Percentiles rank a stretch among this genome's conserved stretches.
Evolutionary conservation across 1,284 basidiomycete species (phyloP).

Genomic region (Malassezia pachydermatis): DNA sequence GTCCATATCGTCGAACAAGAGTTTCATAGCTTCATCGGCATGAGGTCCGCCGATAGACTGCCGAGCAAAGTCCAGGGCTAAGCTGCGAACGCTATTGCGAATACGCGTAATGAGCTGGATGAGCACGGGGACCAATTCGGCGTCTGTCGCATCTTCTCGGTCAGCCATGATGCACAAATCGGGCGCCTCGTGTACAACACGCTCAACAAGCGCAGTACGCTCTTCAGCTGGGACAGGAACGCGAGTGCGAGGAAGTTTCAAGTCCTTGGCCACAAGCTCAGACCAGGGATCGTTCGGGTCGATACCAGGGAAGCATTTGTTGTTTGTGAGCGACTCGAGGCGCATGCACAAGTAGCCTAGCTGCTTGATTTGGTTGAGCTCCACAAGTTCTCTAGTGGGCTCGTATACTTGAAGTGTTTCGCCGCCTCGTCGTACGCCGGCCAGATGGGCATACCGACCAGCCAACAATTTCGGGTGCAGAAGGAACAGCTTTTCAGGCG

Average conservation of each 20-base stretch:
- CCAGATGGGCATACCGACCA: constrained; percentile 55
- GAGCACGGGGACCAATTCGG: constrained; percentile 37
- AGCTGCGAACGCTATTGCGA: constrained; percentile 24
- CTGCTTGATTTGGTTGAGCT: constrained; percentile 65
- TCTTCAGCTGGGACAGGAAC: not conserved
- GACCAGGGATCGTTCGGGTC: not conserved
- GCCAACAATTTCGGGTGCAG: constrained; percentile 71
- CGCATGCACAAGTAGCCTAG: constrained; percentile 68
- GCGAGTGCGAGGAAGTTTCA: not conserved
- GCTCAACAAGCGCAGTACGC: constrained; percentile 30
- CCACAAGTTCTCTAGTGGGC: constrained; percentile 56
- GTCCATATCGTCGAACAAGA: not conserved
- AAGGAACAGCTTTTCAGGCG: constrained; percentile 64
- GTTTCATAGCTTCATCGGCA: not conserved
- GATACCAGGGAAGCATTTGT: constrained; percentile 53
- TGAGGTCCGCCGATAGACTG: not conserved
- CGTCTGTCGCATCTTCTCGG: constrained; percentile 45
- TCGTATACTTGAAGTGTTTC: constrained; percentile 42
- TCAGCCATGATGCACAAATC: constrained; percentile 37
- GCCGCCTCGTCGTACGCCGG: constrained; percentile 52
- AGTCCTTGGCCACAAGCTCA: not conserved
- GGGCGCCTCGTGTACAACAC: constrained; percentile 26
- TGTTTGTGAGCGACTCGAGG: constrained; percentile 67
- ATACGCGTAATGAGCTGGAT: constrained; percentile 42
- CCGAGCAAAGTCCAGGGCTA: not conserved